Conservation (phyloP, 2,329 filamentous ascomycete genomes). For the Massarina eburnea region DNA sequence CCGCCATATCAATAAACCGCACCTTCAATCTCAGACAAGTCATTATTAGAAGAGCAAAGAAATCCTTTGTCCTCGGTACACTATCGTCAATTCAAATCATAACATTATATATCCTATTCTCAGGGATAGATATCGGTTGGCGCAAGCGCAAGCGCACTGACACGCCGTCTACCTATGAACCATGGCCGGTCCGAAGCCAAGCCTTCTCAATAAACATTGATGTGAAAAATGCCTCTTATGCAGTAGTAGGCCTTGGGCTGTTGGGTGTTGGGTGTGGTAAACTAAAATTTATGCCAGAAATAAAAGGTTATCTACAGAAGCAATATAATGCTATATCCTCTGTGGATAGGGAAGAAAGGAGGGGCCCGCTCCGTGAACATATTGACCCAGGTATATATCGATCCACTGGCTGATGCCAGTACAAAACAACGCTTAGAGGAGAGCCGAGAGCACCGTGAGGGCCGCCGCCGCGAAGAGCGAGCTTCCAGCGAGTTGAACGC, state of each 20-base stretch:
- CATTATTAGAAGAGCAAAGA: no score
- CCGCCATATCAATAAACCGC: no score
- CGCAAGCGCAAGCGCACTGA: background rate
- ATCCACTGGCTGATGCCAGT: no score
- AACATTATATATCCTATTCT: background rate
- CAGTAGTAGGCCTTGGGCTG: no score
- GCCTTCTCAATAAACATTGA: background rate
- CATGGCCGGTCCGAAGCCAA: background rate
- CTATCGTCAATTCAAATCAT: no score
- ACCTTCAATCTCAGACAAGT: no score
- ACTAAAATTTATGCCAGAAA: slow-evolving; percentile 9
- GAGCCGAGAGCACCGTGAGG: slow-evolving; percentile 19
- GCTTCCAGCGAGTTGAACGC: slow-evolving; percentile 13
- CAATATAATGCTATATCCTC: slow-evolving; percentile 5
- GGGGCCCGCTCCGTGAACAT: slow-evolving; percentile 10
- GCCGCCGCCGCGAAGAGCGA: slow-evolving; percentile 22
- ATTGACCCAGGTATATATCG: slow-evolving; percentile 10
- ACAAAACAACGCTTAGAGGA: slow-evolving; percentile 20
- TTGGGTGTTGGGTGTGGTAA: no score
- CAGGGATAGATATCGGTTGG: no score
- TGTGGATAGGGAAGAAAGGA: slow-evolving; percentile 9
- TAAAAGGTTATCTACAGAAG: slow-evolving; percentile 14
- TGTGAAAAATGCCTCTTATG: slow-evolving; percentile 4
- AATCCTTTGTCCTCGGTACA: no score
- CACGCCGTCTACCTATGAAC: background rate